Evolutionary conservation across 2,329 filamentous ascomycete genomes (phyloP).

Genomic region (Cordyceps farinosa): DNA sequence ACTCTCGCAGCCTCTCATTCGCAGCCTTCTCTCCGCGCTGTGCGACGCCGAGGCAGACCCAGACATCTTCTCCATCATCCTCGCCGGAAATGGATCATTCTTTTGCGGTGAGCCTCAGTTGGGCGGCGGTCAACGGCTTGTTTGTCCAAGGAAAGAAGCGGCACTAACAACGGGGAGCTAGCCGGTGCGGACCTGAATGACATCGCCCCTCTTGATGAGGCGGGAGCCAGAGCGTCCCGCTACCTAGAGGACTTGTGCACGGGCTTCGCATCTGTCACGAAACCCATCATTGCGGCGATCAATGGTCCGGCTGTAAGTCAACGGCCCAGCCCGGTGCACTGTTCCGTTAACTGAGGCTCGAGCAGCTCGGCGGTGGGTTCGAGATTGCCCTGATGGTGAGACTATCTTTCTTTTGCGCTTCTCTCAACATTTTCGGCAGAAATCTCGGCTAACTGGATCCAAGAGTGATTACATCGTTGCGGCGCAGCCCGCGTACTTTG

Average conservation of each 20-base stretch:
- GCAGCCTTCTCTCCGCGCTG: constrained; percentile 33
- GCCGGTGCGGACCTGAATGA: constrained; percentile 36
- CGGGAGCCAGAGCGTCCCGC: constrained; percentile 15
- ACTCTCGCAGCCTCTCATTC: constrained; percentile 48
- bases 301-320: constrained; percentile 38
- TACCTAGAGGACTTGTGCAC: constrained; percentile 30
- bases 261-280: constrained; percentile 21
- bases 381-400: constrained; percentile 38
- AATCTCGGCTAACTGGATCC: constrained; percentile 5
- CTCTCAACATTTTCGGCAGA: not conserved
- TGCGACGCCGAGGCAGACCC: constrained; percentile 22
- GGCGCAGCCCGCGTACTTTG: constrained; percentile 23
- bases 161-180: constrained; percentile 17
- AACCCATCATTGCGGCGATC: constrained; percentile 41
- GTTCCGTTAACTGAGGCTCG: not conserved
- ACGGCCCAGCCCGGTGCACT: not conserved
- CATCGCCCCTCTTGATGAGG: constrained; percentile 33
- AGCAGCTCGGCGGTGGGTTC: constrained; percentile 40
- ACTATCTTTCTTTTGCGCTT: constrained; percentile 19
- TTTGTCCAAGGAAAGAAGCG: not conserved
- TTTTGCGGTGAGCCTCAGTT: constrained; percentile 29
- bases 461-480: constrained; percentile 27
- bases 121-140: not conserved
- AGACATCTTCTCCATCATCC: constrained; percentile 30
- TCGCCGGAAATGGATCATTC: constrained; percentile 32